Evolutionary conservation across 2,329 filamentous ascomycete species (phyloP), one percentile per base, ranked within the genome.

Genomic region (Monilinia polystroma): DNA sequence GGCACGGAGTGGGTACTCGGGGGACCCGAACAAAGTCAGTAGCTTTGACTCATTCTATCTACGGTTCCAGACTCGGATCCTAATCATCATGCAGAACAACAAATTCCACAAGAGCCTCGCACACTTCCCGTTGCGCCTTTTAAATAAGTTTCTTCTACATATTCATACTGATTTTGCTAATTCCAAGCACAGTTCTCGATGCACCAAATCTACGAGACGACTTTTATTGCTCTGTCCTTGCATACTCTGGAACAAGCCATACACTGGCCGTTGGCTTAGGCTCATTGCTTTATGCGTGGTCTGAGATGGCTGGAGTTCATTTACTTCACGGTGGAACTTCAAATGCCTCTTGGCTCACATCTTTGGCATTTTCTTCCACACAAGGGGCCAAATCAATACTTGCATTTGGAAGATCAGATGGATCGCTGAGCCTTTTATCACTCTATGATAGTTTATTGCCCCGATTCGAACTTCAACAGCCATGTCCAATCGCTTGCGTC

Each of bases 181-280:
- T 74, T 67, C 20, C 2, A n/a, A 20, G 12, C 69, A 90, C 87
- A 79, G 90, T 97, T 8, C 83, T 99, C 6, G 92, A 97, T 79
- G 94, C 94, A 11, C 93, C 93, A 3, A 86, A 87, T 63, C 82
- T 98, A n/a, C 87, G 92, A 66, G 93, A 98, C 73, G 94, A 99
- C 77, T 99, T 93, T 77, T 99, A 99, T 77, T 97, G 93, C 79
- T 95, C 93, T 0, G 84, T 93, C 2, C 83, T 99, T 64, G 92
- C 95, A 12, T 98, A 97, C 77, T 96, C 90, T 0, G 78, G 84
- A 52, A 90, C 86, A 10, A 85, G 87, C 62, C 85, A 90, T 64
- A 91, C 89, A 18, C 83, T 99, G 20, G 94, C 92, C 23, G 91
- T 98, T 23, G 94, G 92, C 0, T 82, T 98, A 18, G 89, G 89